Evolutionary conservation across 768 basidiomycete genomes (phyloP).

Genomic region (Panellus pusillus): DNA sequence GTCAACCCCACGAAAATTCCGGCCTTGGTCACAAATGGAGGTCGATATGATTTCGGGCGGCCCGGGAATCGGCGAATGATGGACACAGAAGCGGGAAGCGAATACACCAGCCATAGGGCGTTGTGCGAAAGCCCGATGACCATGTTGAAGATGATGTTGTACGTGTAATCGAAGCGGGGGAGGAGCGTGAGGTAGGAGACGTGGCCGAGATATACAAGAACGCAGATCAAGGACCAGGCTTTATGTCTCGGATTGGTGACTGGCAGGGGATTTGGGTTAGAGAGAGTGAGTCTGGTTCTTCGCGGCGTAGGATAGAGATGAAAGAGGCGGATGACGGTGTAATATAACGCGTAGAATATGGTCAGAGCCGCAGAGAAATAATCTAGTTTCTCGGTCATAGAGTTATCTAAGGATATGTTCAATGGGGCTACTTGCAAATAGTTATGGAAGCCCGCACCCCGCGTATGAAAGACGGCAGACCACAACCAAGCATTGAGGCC

Average conservation of each 20-base stretch:
- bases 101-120: constrained; percentile 75
- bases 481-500: constrained; percentile 93
- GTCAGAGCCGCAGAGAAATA: constrained; percentile 92
- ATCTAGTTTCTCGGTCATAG: constrained; percentile 85
- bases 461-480: constrained; percentile 88
- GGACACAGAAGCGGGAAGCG: constrained; percentile 50
- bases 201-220: constrained; percentile 63
- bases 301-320: constrained; percentile 59
- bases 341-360: constrained; percentile 81
- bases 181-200: constrained; percentile 74
- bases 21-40: constrained; percentile 52
- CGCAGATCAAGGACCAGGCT: constrained; percentile 53
- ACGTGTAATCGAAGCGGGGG: constrained; percentile 87
- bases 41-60: constrained; percentile 57
- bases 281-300: constrained; percentile 29
- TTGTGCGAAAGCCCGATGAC: constrained; percentile 77
- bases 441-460: constrained; percentile 58
- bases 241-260: constrained; percentile 22
- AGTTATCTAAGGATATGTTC: constrained; percentile 55
- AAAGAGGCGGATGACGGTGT: constrained; percentile 72
- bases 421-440: constrained; percentile 2
- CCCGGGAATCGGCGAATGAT: constrained; percentile 55
- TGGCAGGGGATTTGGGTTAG: constrained; percentile 21
- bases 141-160: constrained; percentile 89
- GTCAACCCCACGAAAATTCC: constrained; percentile 67